These are phyloP conservation scores for Penicillium paneum DNA, from an alignment of 2,329 filamentous ascomycete genomes.

Conservation along the genomic window DNA sequence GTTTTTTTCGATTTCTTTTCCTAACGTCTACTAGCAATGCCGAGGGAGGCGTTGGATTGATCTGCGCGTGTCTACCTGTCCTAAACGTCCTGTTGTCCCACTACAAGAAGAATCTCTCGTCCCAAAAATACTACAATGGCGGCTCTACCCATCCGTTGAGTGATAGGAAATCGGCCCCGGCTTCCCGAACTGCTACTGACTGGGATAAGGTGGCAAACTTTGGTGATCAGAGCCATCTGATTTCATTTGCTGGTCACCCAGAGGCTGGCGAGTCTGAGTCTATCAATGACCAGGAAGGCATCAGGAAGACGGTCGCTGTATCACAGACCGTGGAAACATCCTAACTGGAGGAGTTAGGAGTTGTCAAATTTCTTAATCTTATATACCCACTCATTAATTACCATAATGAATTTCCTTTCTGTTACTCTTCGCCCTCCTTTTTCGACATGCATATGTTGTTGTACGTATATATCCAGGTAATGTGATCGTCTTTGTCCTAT, in stretches of 20 bases:
- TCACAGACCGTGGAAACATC: slow-evolving; percentile 17
- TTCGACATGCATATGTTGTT: no score
- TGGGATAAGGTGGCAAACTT: slow-evolving; percentile 21
- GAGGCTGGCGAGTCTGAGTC: slow-evolving; percentile 12
- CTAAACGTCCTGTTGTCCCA: slow-evolving; percentile 31
- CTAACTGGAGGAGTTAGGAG: not conserved
- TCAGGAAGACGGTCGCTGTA: slow-evolving; percentile 21
- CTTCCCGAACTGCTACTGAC: slow-evolving; percentile 17
- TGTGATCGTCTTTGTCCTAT: not conserved
- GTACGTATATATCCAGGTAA: not conserved
- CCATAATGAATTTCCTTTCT: not conserved
- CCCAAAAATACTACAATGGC: slow-evolving; percentile 29
- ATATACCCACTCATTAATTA: slow-evolving; percentile 6
- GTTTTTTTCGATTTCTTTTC: not conserved
- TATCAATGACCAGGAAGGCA: slow-evolving; percentile 15
- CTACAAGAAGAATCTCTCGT: slow-evolving; percentile 27
- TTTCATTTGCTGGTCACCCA: slow-evolving; percentile 27
- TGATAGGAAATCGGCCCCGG: slow-evolving; percentile 19
- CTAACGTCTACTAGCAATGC: slow-evolving; percentile 30
- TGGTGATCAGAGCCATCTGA: slow-evolving; percentile 33
- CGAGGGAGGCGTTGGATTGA: slow-evolving; percentile 37
- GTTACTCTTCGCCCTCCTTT: not conserved
- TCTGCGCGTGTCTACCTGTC: slow-evolving; percentile 39
- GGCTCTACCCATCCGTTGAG: slow-evolving; percentile 29
- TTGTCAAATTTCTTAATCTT: not conserved